phyloP scores from a whole-genome alignment of 345 rosid species.

The Theobroma cacao region DNA sequence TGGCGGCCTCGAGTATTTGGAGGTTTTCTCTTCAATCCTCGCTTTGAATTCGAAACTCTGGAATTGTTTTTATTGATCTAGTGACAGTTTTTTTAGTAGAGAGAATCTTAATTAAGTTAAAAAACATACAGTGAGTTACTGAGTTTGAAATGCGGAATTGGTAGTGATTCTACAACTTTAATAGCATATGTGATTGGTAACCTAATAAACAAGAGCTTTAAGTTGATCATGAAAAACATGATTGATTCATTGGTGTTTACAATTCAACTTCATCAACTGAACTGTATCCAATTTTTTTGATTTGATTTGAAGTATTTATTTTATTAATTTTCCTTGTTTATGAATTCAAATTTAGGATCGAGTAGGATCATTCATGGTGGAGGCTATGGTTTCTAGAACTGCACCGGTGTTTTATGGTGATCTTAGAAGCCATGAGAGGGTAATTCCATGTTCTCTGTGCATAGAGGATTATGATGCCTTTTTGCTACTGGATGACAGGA shows the following conservation, averaged over 20 bases:
- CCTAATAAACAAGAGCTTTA: not conserved
- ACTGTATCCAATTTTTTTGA: not conserved
- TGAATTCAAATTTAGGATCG: constrained; percentile 43
- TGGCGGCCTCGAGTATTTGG: constrained; percentile 74
- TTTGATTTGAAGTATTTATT: not conserved
- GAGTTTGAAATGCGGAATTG: no score
- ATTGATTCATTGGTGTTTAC: not conserved
- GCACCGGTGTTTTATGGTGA: constrained; percentile 81
- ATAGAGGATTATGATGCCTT: constrained; percentile 10
- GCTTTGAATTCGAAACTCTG: not conserved
- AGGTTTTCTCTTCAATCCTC: constrained; percentile 38
- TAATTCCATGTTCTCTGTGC: constrained; percentile 20
- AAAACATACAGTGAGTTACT: no score
- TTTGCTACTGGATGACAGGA: not conserved
- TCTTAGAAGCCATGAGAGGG: constrained; percentile 91
- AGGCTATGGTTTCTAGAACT: constrained; percentile 70
- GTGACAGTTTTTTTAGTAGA: not conserved
- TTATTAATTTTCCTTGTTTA: not conserved
- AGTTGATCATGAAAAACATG: not conserved
- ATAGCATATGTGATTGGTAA: no score
- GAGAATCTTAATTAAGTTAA: not conserved
- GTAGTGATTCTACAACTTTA: no score
- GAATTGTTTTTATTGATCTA: not conserved
- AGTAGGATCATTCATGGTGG: constrained; percentile 61
- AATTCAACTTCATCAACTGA: not conserved